phyloP scores from a whole-genome alignment of 768 basidiomycete species.

The Boletus subparvulus region DNA sequence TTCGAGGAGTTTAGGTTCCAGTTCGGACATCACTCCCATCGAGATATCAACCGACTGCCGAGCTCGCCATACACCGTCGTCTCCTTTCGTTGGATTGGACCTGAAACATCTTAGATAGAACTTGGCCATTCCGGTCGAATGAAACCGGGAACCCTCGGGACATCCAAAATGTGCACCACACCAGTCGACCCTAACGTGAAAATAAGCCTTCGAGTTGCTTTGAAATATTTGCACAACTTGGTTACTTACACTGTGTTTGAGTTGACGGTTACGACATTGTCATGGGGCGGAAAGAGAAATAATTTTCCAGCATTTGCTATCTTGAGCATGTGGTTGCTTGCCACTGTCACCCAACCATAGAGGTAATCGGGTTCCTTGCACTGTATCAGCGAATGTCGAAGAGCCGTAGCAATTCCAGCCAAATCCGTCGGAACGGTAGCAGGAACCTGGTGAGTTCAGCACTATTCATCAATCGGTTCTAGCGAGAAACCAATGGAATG shows the following conservation, averaged over 20 bases:
- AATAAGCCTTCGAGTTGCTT: background rate
- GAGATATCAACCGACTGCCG: conserved; percentile 23
- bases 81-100: conserved; percentile 23
- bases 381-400: conserved; percentile 17
- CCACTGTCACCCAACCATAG: conserved; percentile 18
- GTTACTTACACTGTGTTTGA: conserved; percentile 20
- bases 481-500: background rate
- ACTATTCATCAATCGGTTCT: background rate
- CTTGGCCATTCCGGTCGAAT: conserved; percentile 15
- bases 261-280: conserved; percentile 17
- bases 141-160: conserved; percentile 17
- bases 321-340: conserved; percentile 19
- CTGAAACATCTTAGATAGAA: conserved; percentile 25
- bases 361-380: conserved; percentile 16
- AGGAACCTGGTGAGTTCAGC: conserved; percentile 3
- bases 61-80: conserved; percentile 17
- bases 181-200: conserved; percentile 22
- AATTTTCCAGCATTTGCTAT: conserved; percentile 17
- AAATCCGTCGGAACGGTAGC: conserved; percentile 18
- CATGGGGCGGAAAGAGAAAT: conserved; percentile 11
- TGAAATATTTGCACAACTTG: background rate
- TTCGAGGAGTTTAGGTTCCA: conserved; percentile 20
- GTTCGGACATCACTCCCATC: conserved; percentile 21
- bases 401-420: conserved; percentile 14
- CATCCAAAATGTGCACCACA: conserved; percentile 21